Evolutionary conservation across 257 asterid species (phyloP), one percentile per base, ranked within the genome.

Genomic region (Solanum clarkiae): DNA sequence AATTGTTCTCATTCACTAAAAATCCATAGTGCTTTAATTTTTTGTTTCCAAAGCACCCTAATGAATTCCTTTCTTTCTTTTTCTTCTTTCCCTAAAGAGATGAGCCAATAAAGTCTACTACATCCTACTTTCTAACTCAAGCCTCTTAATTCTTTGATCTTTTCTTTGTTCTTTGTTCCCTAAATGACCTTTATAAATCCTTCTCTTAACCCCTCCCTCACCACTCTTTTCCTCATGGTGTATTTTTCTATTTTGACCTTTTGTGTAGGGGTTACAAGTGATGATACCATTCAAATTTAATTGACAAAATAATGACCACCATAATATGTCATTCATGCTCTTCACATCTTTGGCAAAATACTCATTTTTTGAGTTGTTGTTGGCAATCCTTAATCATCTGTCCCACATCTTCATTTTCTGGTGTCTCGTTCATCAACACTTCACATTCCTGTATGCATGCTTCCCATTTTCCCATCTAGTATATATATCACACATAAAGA

Each of bases 401-500:
- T 3, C 74, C 89, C 40, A 88, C 93, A 83, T 93, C 97, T 80
- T 90, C 92, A 36, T 89, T 90, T 3, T 88, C 92, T 1, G 96
- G 90, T 32, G 86, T 86, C 65, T 92, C 95, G 75, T 80, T 91
- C 20, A 91, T 66, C 87, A 94, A 71, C 49, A 81, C 79, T 82
- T 94, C 93, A 71, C 92, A 94, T 51, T 94, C 98, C 86, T 90
- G 90, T 79, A 92, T 36, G 66, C 96, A 93, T 1, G 92, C 95
- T 65, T 87, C 91, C 98, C 97, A 94, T 42, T 90, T 93, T 82
- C 88, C 91, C 91, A 91, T 81, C 98, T 81, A n/a, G 42, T 68
- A 63, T 24, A 72, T 24, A 68, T 7, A 77, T 59, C 55, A 69
- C 36, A 42, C 69, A 29, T 12, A 9, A 47, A 57, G 18, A 63